These are phyloP conservation scores for Cutaneotrichosporon cyanovorans DNA, from an alignment of 1,284 basidiomycete genomes.

Conservation along the genomic window DNA sequence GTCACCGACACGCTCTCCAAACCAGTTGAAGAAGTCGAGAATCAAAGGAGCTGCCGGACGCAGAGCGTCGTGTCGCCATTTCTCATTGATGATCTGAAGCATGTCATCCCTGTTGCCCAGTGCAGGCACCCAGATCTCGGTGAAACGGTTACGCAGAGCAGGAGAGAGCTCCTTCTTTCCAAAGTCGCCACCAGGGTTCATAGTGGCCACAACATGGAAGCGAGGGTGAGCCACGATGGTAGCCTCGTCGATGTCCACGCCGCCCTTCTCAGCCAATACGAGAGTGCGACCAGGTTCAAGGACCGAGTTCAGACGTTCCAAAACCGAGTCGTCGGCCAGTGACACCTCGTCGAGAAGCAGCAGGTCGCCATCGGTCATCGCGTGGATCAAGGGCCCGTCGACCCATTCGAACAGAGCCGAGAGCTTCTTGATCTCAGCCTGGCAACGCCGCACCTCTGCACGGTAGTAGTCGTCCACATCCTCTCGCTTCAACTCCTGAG, in stretches of 20 bases:
- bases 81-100: slow-evolving; percentile 65
- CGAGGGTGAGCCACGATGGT: slow-evolving; percentile 57
- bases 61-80: slow-evolving; percentile 62
- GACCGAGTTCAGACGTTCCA: slow-evolving; percentile 95
- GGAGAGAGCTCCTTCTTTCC: slow-evolving; percentile 99
- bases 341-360: slow-evolving; percentile 96
- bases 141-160: slow-evolving; percentile 94
- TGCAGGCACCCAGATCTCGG: slow-evolving; percentile 96
- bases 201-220: slow-evolving; percentile 93
- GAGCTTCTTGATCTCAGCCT: slow-evolving; percentile 45
- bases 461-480: slow-evolving; percentile 10
- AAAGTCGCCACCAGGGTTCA: slow-evolving; percentile 99
- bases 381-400: slow-evolving; percentile 86
- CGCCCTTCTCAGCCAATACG: slow-evolving; percentile 87
- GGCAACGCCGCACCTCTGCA: slow-evolving; percentile 11
- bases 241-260: slow-evolving; percentile 62
- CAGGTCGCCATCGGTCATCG: slow-evolving; percentile 80
- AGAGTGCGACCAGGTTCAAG: slow-evolving; percentile 84
- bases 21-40: slow-evolving; percentile 77
- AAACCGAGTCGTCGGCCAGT: slow-evolving; percentile 93
- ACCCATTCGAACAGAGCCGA: slow-evolving; percentile 92
- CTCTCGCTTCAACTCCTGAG: slow-evolving; percentile 8
- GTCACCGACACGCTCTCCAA: slow-evolving; percentile 59
- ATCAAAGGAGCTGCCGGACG: slow-evolving; percentile 57
- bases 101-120: slow-evolving; percentile 71